Base-by-base conservation (phyloP, 352 stramenopile genomes). In the Aphanomyces astaci region DNA sequence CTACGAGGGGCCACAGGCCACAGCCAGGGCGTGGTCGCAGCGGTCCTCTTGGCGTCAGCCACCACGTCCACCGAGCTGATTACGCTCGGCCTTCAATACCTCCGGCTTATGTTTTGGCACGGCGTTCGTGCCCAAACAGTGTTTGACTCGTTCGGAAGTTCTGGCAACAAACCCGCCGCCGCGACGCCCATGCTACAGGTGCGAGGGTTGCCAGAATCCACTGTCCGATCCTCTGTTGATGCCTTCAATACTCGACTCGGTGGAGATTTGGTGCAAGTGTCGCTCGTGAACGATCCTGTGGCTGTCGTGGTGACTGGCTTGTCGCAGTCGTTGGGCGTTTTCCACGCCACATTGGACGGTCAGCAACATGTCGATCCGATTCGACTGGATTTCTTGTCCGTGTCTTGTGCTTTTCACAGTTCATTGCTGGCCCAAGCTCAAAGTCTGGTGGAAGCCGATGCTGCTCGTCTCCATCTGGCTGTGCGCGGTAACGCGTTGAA, bases 81-180 rank as follows among this genome's bases (percentile, higher is more conserved):
- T 19, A 63, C 76, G 40, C 46, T 88, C 2, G 72, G 72, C 2
- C 70, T 92, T 17, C 57, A 71, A 10, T 69, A 82, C 25, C 60
- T 93, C 48, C 79, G 82, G 45, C 90, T 90, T 65, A 82, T 93
- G 79, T 92, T 94, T 68, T 92, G 78, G 75, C 82, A 94, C 62
- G 87, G 86, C 53, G 73, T 96, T 10, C 81, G 81, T 64, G 72
- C 78, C 13, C 84, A 94, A 53, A 81, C 88, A 52, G 74, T 80
- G 63, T 82, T 77, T 51, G n/a, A 74, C 33, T 51, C 81, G 27
- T 11, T 81, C n/a, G 45, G 5, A 43, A 15, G 36, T 15, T 43
- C 15, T 15, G 15, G 24, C 62, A 75, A 36, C 53, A 52, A 17
- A 40, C 46, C 70, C 30, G 59, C 71, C 25, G 73, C 72, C n/a